These are phyloP conservation scores for Chaetomium strumarium DNA, from an alignment of 2,329 filamentous ascomycete species.

Conservation along the genomic window DNA sequence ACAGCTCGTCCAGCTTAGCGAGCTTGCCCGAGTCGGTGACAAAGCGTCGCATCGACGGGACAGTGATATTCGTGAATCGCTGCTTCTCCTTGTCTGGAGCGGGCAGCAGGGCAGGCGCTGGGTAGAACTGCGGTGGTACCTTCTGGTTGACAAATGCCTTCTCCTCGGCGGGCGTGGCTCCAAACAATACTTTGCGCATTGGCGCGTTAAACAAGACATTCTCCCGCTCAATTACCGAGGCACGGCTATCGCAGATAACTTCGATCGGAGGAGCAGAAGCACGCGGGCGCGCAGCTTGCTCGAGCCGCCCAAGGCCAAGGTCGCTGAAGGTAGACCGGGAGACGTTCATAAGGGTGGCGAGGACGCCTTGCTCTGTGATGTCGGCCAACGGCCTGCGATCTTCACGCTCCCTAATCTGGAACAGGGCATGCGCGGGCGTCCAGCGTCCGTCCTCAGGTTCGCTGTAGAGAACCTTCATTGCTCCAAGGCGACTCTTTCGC, in stretches of 20 bases:
- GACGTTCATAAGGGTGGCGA: constrained; percentile 75
- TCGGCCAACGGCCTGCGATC: constrained; percentile 62
- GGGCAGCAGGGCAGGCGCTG: constrained; percentile 63
- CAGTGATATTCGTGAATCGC: constrained; percentile 82
- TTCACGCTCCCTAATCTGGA: constrained; percentile 70
- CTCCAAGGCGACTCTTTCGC: constrained; percentile 55
- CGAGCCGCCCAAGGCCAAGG: constrained; percentile 69
- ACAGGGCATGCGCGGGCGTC: constrained; percentile 68
- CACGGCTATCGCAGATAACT: constrained; percentile 66
- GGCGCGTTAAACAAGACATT: constrained; percentile 70
- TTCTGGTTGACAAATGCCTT: constrained; percentile 68
- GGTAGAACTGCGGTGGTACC: constrained; percentile 59
- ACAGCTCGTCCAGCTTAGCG: constrained; percentile 78
- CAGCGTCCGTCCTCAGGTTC: constrained; percentile 56
- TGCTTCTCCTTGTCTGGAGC: constrained; percentile 73
- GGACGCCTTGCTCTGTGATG: constrained; percentile 63
- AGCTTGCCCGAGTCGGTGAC: constrained; percentile 97
- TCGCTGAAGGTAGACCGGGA: constrained; percentile 58
- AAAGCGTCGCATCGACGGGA: constrained; percentile 95
- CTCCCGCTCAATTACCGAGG: constrained; percentile 59
- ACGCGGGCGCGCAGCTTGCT: constrained; percentile 72
- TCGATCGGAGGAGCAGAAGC: constrained; percentile 83
- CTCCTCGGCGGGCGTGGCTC: constrained; percentile 59
- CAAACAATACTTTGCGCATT: constrained; percentile 71
- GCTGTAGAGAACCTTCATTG: constrained; percentile 65